Evolutionary conservation across 768 basidiomycete species (phyloP), one percentile per base, ranked within the genome.

Genomic region (Asterophora lycoperdoides): DNA sequence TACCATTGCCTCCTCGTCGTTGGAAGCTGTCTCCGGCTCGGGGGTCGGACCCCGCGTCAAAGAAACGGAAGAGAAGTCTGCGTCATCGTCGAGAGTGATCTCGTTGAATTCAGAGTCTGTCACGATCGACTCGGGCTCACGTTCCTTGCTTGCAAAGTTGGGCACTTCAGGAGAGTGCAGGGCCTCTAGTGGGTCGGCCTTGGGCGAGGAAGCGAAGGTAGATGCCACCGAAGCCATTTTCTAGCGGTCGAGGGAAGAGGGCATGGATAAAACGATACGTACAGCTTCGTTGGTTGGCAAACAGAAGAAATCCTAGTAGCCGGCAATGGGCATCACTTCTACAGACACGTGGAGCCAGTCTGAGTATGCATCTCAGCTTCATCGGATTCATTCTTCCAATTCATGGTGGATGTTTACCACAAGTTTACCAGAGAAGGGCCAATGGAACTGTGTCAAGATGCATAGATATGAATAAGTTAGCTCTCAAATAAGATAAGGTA

Each of bases 51-150:
- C 42, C 18, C 36, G 32, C 29, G 68, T 68, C 32, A 72, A 56
- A 18, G 68, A 64, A 32, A 73, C 60, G 6, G 75, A 64, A 23
- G 71, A 70, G 43, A 73, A 67, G 29, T 55, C 45, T 7, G 53
- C 44, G 17, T 77, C 76, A 48, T 80, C 78, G 49, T 79, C 77
- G 8, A 80, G 67, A 29, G 74, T 78, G 56, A 82, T 72, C 48
- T 87, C 84, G 54, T 83, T 84, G 56, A 84, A 77, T 55, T 85
- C 84, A 14, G 82, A 76, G 43, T 76, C 76, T 4, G 79, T 73
- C 20, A 77, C 48, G 34, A 53, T 60, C 17, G 81, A 84, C 45
- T 66, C 61, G 38, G 67, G 63, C 55, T 57, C 61, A 14, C 64
- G 60, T 39, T 62, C 64, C 46, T 54, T 49, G 44, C 56, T 54